Evolutionary conservation across 2,329 filamentous ascomycete species (phyloP).

Genomic region (Xylaria sp.): DNA sequence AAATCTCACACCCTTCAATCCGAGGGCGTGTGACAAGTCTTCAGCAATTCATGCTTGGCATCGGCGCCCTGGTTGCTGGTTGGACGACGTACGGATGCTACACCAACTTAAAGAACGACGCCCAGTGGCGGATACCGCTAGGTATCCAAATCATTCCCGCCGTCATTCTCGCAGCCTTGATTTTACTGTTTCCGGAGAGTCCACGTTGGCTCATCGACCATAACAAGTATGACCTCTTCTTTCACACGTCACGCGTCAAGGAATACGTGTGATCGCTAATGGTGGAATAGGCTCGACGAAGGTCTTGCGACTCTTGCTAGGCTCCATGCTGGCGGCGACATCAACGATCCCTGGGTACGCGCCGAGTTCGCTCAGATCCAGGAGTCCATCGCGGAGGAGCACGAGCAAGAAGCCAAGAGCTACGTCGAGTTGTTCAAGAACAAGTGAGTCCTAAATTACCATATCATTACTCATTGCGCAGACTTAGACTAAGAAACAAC

Average conservation of each 20-base stretch:
- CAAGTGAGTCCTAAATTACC: slow-evolving; percentile 46
- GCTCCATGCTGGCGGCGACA: slow-evolving; percentile 75
- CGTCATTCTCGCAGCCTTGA: slow-evolving; percentile 70
- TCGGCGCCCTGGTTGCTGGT: slow-evolving; percentile 76
- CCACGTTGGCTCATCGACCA: slow-evolving; percentile 81
- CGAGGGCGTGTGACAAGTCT: slow-evolving; percentile 78
- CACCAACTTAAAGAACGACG: slow-evolving; percentile 45
- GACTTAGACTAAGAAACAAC: neutral
- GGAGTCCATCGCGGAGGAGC: slow-evolving; percentile 68
- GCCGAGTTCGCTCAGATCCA: slow-evolving; percentile 79
- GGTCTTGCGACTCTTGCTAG: slow-evolving; percentile 74
- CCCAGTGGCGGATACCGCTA: slow-evolving; percentile 66
- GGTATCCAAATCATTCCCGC: slow-evolving; percentile 79
- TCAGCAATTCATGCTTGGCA: slow-evolving; percentile 85
- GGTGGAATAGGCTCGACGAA: slow-evolving; percentile 62
- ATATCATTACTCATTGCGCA: neutral
- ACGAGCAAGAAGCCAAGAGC: slow-evolving; percentile 74
- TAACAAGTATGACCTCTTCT: slow-evolving; percentile 49
- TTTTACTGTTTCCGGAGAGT: slow-evolving; percentile 76
- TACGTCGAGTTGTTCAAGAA: slow-evolving; percentile 75
- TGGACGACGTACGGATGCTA: slow-evolving; percentile 75
- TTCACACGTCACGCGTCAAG: neutral
- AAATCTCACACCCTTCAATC: slow-evolving; percentile 81
- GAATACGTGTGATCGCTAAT: neutral
- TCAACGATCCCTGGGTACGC: slow-evolving; percentile 73